A percentile compares a stretch with the other conserved stretches of the same genome.
These are phyloP conservation scores for Solanum clarkiae DNA, from an alignment of 257 asterid species.

Conservation along the genomic window DNA sequence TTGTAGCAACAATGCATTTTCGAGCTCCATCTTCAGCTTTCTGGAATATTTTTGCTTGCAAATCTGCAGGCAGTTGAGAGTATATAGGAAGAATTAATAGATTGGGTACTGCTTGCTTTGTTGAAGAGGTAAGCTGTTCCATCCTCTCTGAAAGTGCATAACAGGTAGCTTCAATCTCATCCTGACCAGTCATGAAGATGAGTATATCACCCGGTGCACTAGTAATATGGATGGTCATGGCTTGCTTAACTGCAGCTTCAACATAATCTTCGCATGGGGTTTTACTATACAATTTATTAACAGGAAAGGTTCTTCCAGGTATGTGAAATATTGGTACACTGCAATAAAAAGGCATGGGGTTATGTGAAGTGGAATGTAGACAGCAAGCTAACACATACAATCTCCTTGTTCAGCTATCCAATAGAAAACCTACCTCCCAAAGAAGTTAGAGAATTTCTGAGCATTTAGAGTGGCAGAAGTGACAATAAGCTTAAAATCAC, in stretches of 20 bases:
- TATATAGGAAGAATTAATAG: conserved; percentile 84
- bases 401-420: not conserved
- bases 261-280: conserved; percentile 94
- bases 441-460: conserved; percentile 76
- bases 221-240: conserved; percentile 83
- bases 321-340: conserved; percentile 93
- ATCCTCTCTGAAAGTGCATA: conserved; percentile 84
- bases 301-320: conserved; percentile 97
- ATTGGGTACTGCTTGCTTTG: conserved; percentile 71
- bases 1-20: conserved; percentile 91
- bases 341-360: conserved; percentile 9
- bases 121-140: conserved; percentile 63
- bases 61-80: conserved; percentile 96
- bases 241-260: conserved; percentile 95
- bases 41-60: conserved; percentile 89
- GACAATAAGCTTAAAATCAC: conserved; percentile 94
- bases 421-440: conserved; percentile 59
- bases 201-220: conserved; percentile 96
- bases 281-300: conserved; percentile 62
- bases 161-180: conserved; percentile 94
- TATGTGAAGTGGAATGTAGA: not conserved
- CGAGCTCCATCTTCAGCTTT: conserved; percentile 95
- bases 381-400: not conserved
- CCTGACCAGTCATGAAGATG: conserved; percentile 98
- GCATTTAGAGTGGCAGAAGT: conserved; percentile 96